Evolutionary conservation across 1,139 yeast genomes (phyloP), one percentile per base, ranked within the genome.

Genomic region (Sugiyamaella castrensis): DNA sequence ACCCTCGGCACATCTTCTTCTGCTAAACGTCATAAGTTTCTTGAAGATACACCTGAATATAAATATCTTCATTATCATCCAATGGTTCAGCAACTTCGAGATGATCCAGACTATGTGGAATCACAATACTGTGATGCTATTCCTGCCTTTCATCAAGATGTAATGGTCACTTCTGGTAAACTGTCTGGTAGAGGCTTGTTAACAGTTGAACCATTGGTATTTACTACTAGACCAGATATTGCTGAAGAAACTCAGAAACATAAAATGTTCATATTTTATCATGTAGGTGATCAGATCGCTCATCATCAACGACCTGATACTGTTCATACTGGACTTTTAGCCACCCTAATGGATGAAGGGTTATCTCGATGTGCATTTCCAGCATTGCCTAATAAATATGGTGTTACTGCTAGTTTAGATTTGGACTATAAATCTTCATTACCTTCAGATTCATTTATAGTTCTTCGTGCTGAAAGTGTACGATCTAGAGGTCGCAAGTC

Each of bases 311-410:
- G 37, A 9, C 35, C 38, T 30, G 46, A 40, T 15, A 16, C 45
- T n/a, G 79, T 92, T 24, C 98, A 92, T 62, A 89, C 91, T 57
- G 98, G 98, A 1, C 74, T 91, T 1, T 70, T 91, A 2, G 80
- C 96, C 1, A 84, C 96, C 1, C 70, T 92, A 28, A 63, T 92
- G 51, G 98, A 92, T 67, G 98, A 92, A 64, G 85, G 87, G 0
- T 71, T 92, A 43, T 87, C 96, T 58, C 75, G 82, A 38, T 85
- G 95, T 61, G 97, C 96, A 15, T 91, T 89, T 63, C 81, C 91
- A 4, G 69, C 76, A 28, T 71, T 92, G n/a, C 98, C 98, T 0
- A 80, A 82, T 49, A 79, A 81, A 48, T 59, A 55, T 40, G 98
- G 98, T 11, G 96, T 92, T 12, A 92, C 98, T 1, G 98, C 96